Conservation (phyloP, 441 rosid genomes). For the Pelargonium australe region DNA sequence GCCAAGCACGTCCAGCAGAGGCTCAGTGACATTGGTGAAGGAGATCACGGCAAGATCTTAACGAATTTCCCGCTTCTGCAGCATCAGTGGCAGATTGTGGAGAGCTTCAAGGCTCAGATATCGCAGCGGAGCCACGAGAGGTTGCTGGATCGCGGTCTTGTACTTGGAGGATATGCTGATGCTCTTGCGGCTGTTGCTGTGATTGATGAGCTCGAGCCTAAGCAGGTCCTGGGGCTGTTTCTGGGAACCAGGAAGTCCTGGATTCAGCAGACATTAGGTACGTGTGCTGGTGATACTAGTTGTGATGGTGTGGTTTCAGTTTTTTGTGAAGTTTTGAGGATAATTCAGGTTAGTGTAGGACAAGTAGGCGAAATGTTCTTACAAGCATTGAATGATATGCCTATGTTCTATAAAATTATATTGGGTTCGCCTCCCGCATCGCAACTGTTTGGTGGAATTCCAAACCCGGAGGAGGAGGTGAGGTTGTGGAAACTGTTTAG, state of each 20-base stretch:
- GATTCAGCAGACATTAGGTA: slow-evolving; percentile 56
- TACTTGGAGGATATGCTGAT: slow-evolving; percentile 62
- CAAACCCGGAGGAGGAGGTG: slow-evolving; percentile 87
- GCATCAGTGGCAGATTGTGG: slow-evolving; percentile 98
- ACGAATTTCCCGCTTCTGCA: slow-evolving; percentile 78
- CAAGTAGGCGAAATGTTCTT: slow-evolving; percentile 89
- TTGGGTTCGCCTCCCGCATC: slow-evolving; percentile 87
- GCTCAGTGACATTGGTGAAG: slow-evolving; percentile 28
- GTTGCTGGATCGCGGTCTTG: slow-evolving; percentile 61
- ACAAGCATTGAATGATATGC: slow-evolving; percentile 84
- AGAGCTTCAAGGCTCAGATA: slow-evolving; percentile 89
- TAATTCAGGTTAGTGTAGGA: slow-evolving; percentile 71
- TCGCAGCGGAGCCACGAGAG: slow-evolving; percentile 88
- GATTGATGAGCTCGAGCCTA: slow-evolving; percentile 72
- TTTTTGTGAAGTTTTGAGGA: slow-evolving; percentile 63
- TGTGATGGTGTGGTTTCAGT: slow-evolving; percentile 42
- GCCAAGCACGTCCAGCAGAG: slow-evolving; percentile 78
- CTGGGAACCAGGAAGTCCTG: slow-evolving; percentile 71
- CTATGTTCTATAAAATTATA: slow-evolving; percentile 73
- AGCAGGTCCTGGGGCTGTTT: slow-evolving; percentile 59
- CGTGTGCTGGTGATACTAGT: slow-evolving; percentile 34
- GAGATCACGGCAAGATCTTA: slow-evolving; percentile 47
- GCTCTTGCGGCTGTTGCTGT: slow-evolving; percentile 83
- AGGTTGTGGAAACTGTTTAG: slow-evolving; percentile 77
- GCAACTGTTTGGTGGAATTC: slow-evolving; percentile 90